Evolutionary conservation across 192 early-diverging fungal genomes (phyloP).

Genomic region (Entomortierella chlamydospora): DNA sequence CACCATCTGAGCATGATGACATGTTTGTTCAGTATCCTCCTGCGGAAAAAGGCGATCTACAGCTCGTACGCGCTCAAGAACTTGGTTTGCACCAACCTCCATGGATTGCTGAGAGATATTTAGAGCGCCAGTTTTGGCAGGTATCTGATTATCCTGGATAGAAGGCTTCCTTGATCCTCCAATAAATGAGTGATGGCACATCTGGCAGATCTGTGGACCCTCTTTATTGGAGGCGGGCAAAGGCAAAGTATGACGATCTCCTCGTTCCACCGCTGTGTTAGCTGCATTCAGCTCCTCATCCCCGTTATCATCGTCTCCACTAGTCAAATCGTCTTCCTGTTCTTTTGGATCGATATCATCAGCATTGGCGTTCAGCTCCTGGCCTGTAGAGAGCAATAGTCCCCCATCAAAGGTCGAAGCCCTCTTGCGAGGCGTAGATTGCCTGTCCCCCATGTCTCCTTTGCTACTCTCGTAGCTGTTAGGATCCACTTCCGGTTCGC

Average conservation of each 20-base stretch:
- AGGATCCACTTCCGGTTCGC: neutral
- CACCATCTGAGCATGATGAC: neutral
- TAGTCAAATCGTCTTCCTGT: slow-evolving; percentile 39
- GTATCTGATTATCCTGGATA: neutral
- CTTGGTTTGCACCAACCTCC: neutral
- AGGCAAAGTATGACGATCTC: neutral
- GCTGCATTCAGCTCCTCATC: neutral
- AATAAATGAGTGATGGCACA: slow-evolving; percentile 35
- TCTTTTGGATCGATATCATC: slow-evolving; percentile 15
- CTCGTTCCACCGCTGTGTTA: neutral
- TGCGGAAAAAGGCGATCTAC: neutral
- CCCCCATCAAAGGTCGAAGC: slow-evolving; percentile 54
- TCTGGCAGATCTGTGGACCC: slow-evolving; percentile 17
- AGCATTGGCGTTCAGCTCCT: neutral
- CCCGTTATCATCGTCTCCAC: slow-evolving; percentile 27
- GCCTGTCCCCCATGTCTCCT: neutral
- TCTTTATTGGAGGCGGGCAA: neutral
- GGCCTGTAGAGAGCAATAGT: slow-evolving; percentile 18
- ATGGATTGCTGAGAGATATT: slow-evolving; percentile 7
- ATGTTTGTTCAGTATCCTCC: slow-evolving; percentile 5
- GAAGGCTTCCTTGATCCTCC: neutral
- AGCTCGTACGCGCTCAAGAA: neutral
- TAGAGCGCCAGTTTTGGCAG: neutral
- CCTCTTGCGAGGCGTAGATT: slow-evolving; percentile 28
- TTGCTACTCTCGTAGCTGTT: neutral